These are phyloP conservation scores for Hanseniaspora occidentalis DNA, from an alignment of 805 yeast species.

Conservation along the genomic window DNA sequence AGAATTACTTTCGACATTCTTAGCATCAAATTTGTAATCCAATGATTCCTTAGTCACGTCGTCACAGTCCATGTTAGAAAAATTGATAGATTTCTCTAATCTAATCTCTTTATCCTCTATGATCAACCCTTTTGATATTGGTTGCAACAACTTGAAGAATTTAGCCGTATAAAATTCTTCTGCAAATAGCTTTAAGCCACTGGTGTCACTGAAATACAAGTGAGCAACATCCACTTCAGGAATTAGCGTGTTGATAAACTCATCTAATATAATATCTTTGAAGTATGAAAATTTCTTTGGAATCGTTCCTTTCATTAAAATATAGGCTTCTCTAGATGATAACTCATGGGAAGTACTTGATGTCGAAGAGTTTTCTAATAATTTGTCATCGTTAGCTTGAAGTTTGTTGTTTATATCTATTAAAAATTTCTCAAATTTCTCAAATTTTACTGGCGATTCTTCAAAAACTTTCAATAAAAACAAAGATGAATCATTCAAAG, in stretches of 20 bases:
- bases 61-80: constrained; percentile 22
- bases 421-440: constrained; percentile 46
- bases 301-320: constrained; percentile 50
- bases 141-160: constrained; percentile 27
- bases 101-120: constrained; percentile 51
- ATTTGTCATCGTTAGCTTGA: background rate
- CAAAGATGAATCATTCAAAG: constrained; percentile 22
- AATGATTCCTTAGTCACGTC: constrained; percentile 17
- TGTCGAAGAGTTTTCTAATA: constrained; percentile 13
- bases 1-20: constrained; percentile 12
- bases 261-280: constrained; percentile 18
- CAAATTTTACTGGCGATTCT: constrained; percentile 43
- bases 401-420: constrained; percentile 37
- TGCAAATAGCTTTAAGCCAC: constrained; percentile 19
- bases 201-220: constrained; percentile 21
- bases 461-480: constrained; percentile 19
- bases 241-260: constrained; percentile 18
- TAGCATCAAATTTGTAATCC: background rate
- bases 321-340: constrained; percentile 22
- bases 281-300: constrained; percentile 29
- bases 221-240: constrained; percentile 20
- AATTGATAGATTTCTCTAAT: constrained; percentile 40
- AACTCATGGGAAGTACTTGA: constrained; percentile 9
- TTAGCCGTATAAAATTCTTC: constrained; percentile 21
- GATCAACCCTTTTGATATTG: constrained; percentile 24